phyloP scores from a whole-genome alignment of 1,284 basidiomycete genomes.

The Pseudozyma tsukubaensis region DNA sequence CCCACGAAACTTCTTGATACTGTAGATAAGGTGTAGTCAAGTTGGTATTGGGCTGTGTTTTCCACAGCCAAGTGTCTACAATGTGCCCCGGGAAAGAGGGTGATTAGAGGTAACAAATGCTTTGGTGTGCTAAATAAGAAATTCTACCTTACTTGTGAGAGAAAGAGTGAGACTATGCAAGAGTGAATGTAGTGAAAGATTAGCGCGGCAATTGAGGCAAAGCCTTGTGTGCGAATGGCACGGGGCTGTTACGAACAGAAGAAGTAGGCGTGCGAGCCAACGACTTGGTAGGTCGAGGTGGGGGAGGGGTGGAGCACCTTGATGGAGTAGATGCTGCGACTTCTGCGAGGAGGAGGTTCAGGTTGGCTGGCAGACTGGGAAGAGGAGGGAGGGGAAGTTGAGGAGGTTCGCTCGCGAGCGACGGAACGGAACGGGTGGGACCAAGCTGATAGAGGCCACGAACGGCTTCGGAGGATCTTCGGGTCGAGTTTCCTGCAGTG shows the following conservation, averaged over 20 bases:
- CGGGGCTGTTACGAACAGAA: constrained; percentile 24
- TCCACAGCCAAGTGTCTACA: background rate
- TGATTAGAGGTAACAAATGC: constrained; percentile 2
- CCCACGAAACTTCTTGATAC: too few relatives aligned
- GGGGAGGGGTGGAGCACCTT: background rate
- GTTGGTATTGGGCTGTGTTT: too few relatives aligned
- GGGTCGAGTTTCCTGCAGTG: constrained; percentile 2
- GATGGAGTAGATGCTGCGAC: too few relatives aligned
- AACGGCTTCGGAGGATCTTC: too few relatives aligned
- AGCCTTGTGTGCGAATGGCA: constrained; percentile 13
- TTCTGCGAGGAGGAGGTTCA: constrained; percentile 4
- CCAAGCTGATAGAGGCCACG: constrained; percentile 16
- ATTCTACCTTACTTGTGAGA: background rate
- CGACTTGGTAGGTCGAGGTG: constrained; percentile 25
- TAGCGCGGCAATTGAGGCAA: constrained; percentile 29
- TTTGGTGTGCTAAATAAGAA: background rate
- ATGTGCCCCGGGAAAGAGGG: background rate
- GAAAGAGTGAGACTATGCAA: background rate
- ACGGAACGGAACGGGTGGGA: constrained; percentile 20
- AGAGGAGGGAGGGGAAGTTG: constrained; percentile 28
- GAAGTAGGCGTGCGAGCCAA: constrained; percentile 17
- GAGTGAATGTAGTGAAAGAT: background rate
- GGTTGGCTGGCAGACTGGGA: constrained; percentile 17
- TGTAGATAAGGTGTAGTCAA: too few relatives aligned
- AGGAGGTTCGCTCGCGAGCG: constrained; percentile 24